Conservation (phyloP, 768 basidiomycete species). For the Neoboletus brunneissimus region DNA sequence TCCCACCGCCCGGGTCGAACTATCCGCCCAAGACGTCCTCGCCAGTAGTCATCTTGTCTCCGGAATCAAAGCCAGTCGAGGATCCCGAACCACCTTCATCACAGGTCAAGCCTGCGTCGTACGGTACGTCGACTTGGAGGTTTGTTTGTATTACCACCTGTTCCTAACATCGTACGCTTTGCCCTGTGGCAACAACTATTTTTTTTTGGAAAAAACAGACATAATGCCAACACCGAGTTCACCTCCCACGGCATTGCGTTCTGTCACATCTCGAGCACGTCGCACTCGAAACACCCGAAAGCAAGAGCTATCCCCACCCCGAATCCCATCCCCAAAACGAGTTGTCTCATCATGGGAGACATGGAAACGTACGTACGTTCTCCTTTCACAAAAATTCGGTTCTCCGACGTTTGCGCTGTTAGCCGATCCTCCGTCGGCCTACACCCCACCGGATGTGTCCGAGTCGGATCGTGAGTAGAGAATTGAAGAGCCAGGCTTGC, state of each 20-base stretch:
- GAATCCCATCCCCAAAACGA: neutral
- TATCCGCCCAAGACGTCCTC: neutral
- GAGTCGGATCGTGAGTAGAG: neutral
- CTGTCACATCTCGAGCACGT: neutral
- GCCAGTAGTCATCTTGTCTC: no score
- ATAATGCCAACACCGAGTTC: neutral
- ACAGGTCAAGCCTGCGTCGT: neutral
- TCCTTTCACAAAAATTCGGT: neutral
- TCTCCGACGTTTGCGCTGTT: neutral
- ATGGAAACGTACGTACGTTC: neutral
- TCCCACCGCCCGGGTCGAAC: neutral
- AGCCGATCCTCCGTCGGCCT: slow-evolving; percentile 25
- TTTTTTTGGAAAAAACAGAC: neutral
- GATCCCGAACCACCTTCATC: neutral
- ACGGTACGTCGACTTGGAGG: neutral
- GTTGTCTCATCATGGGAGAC: neutral
- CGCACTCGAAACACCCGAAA: neutral
- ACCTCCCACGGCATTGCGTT: neutral
- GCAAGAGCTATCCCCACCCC: neutral
- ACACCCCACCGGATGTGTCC: slow-evolving; percentile 49
- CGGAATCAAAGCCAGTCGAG: neutral
- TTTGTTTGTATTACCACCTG: neutral
- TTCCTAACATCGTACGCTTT: neutral
- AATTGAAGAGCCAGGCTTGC: no score
- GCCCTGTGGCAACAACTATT: neutral